Base-by-base conservation (phyloP, 108 stramenopile genomes). In the Skeletonema grethae region DNA sequence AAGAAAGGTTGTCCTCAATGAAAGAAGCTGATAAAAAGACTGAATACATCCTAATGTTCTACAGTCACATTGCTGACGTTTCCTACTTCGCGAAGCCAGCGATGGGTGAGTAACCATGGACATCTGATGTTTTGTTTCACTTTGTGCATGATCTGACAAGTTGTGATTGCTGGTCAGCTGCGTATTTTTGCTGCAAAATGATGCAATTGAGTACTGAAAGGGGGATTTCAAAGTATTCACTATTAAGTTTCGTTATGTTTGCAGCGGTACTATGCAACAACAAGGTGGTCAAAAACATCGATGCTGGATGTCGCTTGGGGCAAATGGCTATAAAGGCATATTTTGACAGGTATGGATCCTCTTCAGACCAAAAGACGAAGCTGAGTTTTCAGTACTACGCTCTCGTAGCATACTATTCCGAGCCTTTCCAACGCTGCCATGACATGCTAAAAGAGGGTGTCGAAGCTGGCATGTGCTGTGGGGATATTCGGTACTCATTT, bases 401-500 rank as follows among this genome's bases (percentile, higher is more conserved):
- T 7, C 46, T 48, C 46, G 18, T 48, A 48, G 46, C 18, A 48
- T 48, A 7, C 16, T 48, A 48, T 48, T 48, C 46, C 20, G 46
- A 48, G 46, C 18, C 46, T 18, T 20, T 48, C 16, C 46, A 48
- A 48, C 11, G 6, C 18, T 48, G 46, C 18, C 46, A 18, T 7
- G 16, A 48, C 18, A 20, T 16, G 46, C 18, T 20, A 48, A 48
- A 18, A 48, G 46, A 16, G 6, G 46, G 46, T 4, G n/a, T 58
- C 50, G 71, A 79, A 25, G 46, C 58, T 38, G 78, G 70, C 1
- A 22, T 72, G 59, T 66, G 64, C 10, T 1, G 22, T 10, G 78
- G 78, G 4, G 65, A 63, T 20, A 31, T 12, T 11, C 29, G 45
- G 7, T 57, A 24, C 16, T 71, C 71, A 34, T 61, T 58, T n/a